Conservation (phyloP, 202 grass and related monocot species). For the Hordeum pubiflorum region DNA sequence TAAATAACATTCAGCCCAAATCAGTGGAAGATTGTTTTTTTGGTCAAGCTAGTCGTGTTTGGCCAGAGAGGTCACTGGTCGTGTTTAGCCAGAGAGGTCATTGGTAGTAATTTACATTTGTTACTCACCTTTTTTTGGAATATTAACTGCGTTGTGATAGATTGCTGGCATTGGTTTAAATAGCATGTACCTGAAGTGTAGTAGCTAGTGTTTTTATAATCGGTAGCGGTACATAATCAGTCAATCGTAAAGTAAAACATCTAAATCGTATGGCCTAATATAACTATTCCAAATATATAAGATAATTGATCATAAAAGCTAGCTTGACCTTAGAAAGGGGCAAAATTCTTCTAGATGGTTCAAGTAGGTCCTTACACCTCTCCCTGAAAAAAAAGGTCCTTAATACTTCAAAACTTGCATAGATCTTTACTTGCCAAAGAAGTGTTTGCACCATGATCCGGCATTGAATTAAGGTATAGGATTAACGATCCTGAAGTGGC, state of each 20-base stretch:
- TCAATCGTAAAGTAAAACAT: neutral
- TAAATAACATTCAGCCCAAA: neutral
- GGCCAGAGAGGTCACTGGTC: neutral
- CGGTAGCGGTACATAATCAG: neutral
- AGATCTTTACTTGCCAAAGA: neutral
- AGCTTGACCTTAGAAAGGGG: no score
- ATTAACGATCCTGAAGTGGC: neutral
- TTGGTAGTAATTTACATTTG: neutral
- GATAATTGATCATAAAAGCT: no score
- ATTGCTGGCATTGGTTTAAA: neutral
- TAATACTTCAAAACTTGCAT: neutral
- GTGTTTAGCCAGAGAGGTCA: neutral
- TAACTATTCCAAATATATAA: neutral
- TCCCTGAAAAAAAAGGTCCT: no score
- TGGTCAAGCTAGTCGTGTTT: neutral
- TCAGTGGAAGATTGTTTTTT: neutral
- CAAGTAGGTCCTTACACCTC: neutral
- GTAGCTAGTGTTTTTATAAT: neutral
- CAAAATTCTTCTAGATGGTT: no score
- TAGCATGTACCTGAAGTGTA: no score
- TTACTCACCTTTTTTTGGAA: neutral
- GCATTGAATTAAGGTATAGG: neutral
- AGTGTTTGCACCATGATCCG: slow-evolving; percentile 1
- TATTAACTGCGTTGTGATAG: neutral
- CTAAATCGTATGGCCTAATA: neutral